These are phyloP conservation scores for Dissophora globulifera DNA, from an alignment of 192 early-diverging fungal genomes.

Conservation along the genomic window DNA sequence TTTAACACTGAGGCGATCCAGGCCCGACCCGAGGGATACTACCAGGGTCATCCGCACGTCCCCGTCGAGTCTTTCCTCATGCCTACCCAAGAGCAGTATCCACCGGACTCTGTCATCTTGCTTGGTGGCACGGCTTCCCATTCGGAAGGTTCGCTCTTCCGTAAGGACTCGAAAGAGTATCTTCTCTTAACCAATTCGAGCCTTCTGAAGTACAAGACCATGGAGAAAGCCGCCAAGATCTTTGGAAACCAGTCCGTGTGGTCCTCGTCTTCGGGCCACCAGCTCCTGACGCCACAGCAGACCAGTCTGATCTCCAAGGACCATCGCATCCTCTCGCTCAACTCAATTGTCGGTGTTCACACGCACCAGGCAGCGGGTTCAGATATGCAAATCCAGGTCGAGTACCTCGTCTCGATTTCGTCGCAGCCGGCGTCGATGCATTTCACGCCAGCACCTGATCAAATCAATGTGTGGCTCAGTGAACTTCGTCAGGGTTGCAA, in stretches of 20 bases:
- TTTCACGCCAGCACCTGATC: conserved; percentile 41
- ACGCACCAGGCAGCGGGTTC: conserved; percentile 14
- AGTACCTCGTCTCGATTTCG: conserved; percentile 44
- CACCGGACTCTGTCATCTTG: conserved; percentile 33
- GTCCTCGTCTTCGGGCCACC: conserved; percentile 44
- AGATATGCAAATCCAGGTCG: conserved; percentile 34
- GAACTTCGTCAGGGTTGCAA: conserved; percentile 48
- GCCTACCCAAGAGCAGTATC: conserved; percentile 49
- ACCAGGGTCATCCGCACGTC: conserved; percentile 32
- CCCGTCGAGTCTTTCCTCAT: conserved; percentile 47
- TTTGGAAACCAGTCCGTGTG: conserved; percentile 51
- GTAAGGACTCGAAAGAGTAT: conserved; percentile 45
- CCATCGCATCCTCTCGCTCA: conserved; percentile 33
- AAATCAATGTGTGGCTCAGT: conserved; percentile 26
- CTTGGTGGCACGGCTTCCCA: conserved; percentile 42
- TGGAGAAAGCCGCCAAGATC: conserved; percentile 51
- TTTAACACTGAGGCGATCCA: conserved; percentile 25
- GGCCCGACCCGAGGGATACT: conserved; percentile 19
- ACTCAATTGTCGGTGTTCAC: conserved; percentile 45
- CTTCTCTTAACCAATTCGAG: conserved; percentile 42
- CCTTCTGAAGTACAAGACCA: conserved; percentile 47
- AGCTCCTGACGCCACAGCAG: conserved; percentile 41
- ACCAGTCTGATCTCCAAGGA: conserved; percentile 40
- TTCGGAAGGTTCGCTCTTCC: conserved; percentile 35
- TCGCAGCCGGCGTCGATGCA: conserved; percentile 45